These are phyloP conservation scores for Fusarium anthophilum DNA, from an alignment of 2,329 filamentous ascomycete genomes.

Conservation along the genomic window DNA sequence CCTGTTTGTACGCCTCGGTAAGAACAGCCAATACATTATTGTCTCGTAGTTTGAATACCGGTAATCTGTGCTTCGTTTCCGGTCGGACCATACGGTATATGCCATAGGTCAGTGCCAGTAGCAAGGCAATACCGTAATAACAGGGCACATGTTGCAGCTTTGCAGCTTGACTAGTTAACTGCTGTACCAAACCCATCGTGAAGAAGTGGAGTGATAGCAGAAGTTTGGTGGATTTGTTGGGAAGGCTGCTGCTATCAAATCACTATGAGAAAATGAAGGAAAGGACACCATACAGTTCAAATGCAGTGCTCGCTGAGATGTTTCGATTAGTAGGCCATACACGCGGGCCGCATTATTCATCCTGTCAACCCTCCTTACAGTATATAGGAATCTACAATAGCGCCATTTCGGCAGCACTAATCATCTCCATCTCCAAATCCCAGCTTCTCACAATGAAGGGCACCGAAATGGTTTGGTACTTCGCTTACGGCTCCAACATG, in stretches of 20 bases:
- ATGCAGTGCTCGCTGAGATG: no score
- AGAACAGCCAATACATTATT: background rate
- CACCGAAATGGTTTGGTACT: background rate
- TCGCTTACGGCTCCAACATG: background rate
- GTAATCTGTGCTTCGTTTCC: background rate
- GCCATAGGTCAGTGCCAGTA: background rate
- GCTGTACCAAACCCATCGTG: background rate
- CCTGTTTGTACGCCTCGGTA: background rate
- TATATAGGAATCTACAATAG: background rate
- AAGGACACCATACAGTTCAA: background rate
- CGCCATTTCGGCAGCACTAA: background rate
- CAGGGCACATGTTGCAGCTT: background rate
- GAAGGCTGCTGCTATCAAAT: background rate
- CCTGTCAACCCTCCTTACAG: background rate
- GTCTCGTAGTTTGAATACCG: background rate
- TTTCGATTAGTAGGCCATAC: background rate
- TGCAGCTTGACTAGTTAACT: background rate
- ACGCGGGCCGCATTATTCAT: background rate
- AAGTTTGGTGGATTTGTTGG: fast-evolving
- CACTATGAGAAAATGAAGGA: no score
- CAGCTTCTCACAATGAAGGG: background rate
- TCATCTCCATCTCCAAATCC: background rate
- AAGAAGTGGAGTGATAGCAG: background rate
- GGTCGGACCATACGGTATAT: background rate
- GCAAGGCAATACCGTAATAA: background rate